phyloP scores from a whole-genome alignment of 108 stramenopile species.

The Halocafeteria seosinensis region DNA sequence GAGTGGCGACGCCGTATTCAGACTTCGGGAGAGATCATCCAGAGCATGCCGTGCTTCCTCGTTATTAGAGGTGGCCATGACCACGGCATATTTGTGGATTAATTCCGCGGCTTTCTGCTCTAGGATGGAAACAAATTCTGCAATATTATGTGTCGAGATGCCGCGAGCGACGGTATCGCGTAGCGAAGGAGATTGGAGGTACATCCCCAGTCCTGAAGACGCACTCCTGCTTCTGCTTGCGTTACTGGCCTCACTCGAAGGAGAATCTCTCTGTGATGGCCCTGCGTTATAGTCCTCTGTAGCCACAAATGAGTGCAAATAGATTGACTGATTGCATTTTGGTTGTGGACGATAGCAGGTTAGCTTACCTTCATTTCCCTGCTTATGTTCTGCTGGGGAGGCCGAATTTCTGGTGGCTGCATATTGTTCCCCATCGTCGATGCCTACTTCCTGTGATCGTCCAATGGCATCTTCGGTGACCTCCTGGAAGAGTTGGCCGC shows the following conservation, averaged over 20 bases:
- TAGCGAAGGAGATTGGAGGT: background rate
- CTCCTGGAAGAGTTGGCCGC: too few species aligned
- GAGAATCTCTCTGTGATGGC: background rate
- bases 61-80: too few species aligned
- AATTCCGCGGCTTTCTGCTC: background rate
- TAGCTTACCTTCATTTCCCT: background rate
- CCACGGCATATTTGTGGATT: background rate
- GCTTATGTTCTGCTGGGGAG: too few species aligned
- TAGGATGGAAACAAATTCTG: background rate
- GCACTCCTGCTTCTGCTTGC: background rate
- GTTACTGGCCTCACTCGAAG: background rate
- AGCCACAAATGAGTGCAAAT: background rate
- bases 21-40: too few species aligned
- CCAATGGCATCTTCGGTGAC: too few species aligned
- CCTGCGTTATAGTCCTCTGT: background rate
- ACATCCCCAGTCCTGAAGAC: background rate
- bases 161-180: background rate
- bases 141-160: background rate
- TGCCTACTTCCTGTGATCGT: too few species aligned
- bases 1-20: too few species aligned
- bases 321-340: background rate
- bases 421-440: too few species aligned
- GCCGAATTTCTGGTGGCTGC: too few species aligned
- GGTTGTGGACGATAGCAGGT: background rate
- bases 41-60: too few species aligned